Evolutionary conservation across 768 basidiomycete genomes (phyloP).

Genomic region (Hydnum rufescens): DNA sequence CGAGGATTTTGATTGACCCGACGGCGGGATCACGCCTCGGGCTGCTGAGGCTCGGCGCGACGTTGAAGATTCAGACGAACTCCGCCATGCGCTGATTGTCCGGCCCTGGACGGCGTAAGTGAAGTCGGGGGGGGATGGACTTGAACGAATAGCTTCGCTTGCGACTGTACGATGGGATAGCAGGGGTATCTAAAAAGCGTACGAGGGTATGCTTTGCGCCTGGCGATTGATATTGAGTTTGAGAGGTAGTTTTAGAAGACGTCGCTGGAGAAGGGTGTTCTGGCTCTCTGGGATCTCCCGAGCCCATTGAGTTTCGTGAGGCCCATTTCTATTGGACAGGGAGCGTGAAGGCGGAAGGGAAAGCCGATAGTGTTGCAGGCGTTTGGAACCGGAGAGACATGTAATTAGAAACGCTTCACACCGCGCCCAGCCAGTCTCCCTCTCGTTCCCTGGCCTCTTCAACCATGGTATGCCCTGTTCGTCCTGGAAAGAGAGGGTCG

Average conservation of each 20-base stretch:
- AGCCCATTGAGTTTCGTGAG: not conserved
- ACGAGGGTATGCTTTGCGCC: not conserved
- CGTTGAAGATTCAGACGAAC: no score
- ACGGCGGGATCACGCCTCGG: no score
- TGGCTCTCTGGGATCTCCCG: not conserved
- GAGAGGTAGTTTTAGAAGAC: not conserved
- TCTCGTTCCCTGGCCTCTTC: not conserved
- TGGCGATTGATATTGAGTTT: not conserved
- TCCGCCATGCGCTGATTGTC: no score
- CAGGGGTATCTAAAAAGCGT: not conserved
- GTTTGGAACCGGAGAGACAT: not conserved
- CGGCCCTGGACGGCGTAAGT: not conserved
- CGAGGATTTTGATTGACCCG: no score
- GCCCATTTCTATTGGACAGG: not conserved
- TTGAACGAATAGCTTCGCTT: not conserved
- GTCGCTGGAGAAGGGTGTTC: not conserved
- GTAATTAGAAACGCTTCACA: not conserved
- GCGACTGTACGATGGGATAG: no score
- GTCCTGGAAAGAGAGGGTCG: not conserved
- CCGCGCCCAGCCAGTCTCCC: not conserved
- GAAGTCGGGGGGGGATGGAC: not conserved
- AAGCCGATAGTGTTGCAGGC: not conserved
- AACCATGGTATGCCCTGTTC: not conserved
- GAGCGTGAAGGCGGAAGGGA: not conserved
- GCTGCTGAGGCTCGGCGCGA: no score